A percentile compares a stretch with the other conserved stretches of the same genome.
These are phyloP conservation scores for Lachnellula arida DNA, from an alignment of 2,329 filamentous ascomycete genomes.

Conservation along the genomic window DNA sequence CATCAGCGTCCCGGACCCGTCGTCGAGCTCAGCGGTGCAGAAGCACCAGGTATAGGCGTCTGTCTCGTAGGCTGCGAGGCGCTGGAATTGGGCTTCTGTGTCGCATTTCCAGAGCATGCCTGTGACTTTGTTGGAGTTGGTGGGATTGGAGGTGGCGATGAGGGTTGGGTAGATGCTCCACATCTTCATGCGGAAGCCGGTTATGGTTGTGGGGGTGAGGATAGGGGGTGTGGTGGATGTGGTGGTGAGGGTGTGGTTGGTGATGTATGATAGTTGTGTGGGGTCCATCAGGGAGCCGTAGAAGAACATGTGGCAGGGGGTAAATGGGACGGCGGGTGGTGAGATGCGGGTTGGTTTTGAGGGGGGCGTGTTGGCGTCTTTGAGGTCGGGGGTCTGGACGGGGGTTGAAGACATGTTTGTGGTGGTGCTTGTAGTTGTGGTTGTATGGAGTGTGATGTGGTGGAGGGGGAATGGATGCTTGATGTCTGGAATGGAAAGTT, in stretches of 20 bases:
- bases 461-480: too few species aligned
- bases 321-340: neutral
- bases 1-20: neutral
- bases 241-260: neutral
- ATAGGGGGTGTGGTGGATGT: too few species aligned
- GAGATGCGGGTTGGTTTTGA: neutral
- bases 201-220: neutral
- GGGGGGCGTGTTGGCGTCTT: too few species aligned
- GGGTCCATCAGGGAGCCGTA: conserved; percentile 7
- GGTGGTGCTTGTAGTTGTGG: too few species aligned
- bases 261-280: neutral
- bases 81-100: neutral
- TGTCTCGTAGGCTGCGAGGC: neutral
- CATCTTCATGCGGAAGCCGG: conserved; percentile 4
- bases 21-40: conserved; percentile 1
- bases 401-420: too few species aligned
- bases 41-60: conserved; percentile 1
- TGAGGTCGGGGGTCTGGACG: too few species aligned
- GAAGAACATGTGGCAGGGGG: conserved; percentile 6
- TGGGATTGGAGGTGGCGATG: neutral
- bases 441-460: too few species aligned
- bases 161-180: conserved; percentile 6
- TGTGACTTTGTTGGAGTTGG: neutral
- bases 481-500: too few species aligned
- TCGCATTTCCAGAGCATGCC: conserved; percentile 3